A percentile compares a stretch with the other conserved stretches of the same genome.
phyloP scores from a whole-genome alignment of 2,329 filamentous ascomycete species.

The Ciborinia camelliae region DNA sequence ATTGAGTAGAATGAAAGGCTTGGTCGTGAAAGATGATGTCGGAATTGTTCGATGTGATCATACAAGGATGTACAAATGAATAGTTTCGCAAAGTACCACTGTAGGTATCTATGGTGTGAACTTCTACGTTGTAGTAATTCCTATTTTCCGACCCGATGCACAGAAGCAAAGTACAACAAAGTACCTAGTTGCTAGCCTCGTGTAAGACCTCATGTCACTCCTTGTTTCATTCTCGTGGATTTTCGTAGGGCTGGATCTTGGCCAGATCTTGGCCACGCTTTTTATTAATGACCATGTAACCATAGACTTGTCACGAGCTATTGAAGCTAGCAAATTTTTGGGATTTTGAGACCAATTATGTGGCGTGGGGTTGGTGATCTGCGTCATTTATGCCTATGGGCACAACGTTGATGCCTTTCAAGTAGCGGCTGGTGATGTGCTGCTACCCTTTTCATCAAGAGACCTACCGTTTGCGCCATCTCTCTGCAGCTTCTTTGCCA shows the following conservation, averaged over 20 bases:
- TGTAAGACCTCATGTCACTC: not conserved
- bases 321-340: not conserved
- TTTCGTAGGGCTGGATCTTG: constrained; percentile 12
- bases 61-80: not conserved
- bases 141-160: constrained; percentile 7
- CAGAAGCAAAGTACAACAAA: not conserved
- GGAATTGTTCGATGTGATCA: not conserved
- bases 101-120: not conserved
- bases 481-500: constrained; percentile 29
- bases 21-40: not conserved
- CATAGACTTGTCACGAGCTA: not conserved
- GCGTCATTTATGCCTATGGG: constrained; percentile 2
- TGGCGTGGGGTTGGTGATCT: not conserved
- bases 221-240: not conserved
- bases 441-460: not conserved
- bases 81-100: not conserved
- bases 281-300: not conserved
- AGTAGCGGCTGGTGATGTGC: not conserved
- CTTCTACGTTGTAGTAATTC: constrained; percentile 8
- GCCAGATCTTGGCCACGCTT: not conserved
- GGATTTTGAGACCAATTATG: not conserved
- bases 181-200: not conserved
- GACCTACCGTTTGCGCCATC: not conserved
- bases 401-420: constrained; percentile 3
- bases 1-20: not conserved